Base-by-base conservation (phyloP, 2,329 filamentous ascomycete species). In the Epichloe aotearoae region DNA sequence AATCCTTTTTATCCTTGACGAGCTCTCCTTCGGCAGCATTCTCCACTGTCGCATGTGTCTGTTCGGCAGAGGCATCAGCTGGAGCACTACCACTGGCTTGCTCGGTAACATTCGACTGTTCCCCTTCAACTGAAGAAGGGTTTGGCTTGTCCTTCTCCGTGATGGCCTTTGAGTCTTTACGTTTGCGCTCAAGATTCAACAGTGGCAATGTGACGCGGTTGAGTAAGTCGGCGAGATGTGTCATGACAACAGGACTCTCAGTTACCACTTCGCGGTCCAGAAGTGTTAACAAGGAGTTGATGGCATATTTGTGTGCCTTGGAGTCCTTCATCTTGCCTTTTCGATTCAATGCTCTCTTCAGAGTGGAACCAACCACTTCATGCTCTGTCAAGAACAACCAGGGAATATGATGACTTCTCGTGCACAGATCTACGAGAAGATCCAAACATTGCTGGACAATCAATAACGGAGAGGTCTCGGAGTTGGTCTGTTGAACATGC, bases 241-340 rank as follows among this genome's bases (percentile, higher is more conserved):
- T 91, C 90, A 98, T 97, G 51, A 95, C 91, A 6, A 83, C 77
- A n/a, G 91, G 90, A 68, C 89, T 98, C 68, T 98, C 93, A 70
- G 95, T 95, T 56, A 98, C 90, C 54, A 97, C 74, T 56, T 89
- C 87, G n/a, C 93, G 86, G 63, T 97, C 93, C 20, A 98, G 76
- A 5, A 98, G 76, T 54, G 82, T 84, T 45, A 98, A 75, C 33
- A 98, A 72, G 14, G 90, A 89, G 64, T 98, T 98, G 64, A 98
- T 79, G 10, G 94, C 89, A 64, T 86, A 98, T 64, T 88, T 93
- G 58, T 84, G 83, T 30, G 87, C 83, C 66, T 86, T 94, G 57
- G 74, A 80, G 57, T 95, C 91, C 67, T 91, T 93, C 49, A 73
- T 79, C 66, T 97, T 97, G 60, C 88, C 88, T 69, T 96, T 97